Evolutionary conservation across 2,329 filamentous ascomycete genomes (phyloP), one percentile per base, ranked within the genome.

Genomic region (Trichoderma lentiforme): DNA sequence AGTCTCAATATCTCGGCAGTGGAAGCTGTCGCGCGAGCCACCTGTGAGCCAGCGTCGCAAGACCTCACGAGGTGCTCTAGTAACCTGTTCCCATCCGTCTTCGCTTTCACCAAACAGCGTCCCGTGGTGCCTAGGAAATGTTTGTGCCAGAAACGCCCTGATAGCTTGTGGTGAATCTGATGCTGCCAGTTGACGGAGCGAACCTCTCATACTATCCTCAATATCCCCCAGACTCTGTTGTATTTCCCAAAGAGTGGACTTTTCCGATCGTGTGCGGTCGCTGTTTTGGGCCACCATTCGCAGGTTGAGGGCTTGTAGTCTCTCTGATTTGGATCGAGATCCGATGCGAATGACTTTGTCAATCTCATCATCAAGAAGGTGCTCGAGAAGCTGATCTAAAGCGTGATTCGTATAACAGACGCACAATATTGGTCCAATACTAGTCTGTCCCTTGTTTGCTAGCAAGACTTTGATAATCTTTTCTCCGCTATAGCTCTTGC

Each of bases 401-500:
- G 71, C 71, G 57, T 72, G 71, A 21, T 82, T 85, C 12, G 82
- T 88, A 72, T 87, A 88, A 73, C 86, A 87, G 15, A 86, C 84
- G 73, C 82, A 85, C 11, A 88, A 79, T 12, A 89, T 84, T 0
- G 87, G 87, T 0, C 87, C 86, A 0, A 89, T 74, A 0, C 78
- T 69, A 0, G 83, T 81, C 8, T 75, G 73, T 0, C 53, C 36
- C 63, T 83, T 83, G 74, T 85, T 84, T 14, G 77, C 76, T 3
- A 91, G 76, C 6, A 91, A 76, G 0, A 85, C 83, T 72, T 86
- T 86, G 72, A 91, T 85, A n/a, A 92, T 77, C 57, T 86, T 83
- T 2, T 89, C 83, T 3, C 90, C 90, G 0, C 86, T 84, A 74
- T 86, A 92, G 4, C 84, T 87, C 76, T 93, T 93, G 0, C 91